phyloP scores from a whole-genome alignment of 2,329 filamentous ascomycete genomes.

The Graphilbum sp. region DNA sequence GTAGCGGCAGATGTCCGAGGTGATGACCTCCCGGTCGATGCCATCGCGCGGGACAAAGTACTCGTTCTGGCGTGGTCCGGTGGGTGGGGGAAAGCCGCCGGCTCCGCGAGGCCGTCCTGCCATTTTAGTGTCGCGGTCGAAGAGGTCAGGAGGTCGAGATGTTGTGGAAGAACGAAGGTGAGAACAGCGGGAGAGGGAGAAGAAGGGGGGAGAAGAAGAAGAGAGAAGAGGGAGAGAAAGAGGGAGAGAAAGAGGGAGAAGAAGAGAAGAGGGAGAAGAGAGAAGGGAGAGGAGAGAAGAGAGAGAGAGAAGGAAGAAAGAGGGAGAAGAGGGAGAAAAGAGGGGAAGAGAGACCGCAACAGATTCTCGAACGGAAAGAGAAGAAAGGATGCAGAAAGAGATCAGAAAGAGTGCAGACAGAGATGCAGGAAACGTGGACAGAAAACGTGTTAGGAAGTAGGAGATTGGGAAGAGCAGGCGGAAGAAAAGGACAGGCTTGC shows the following conservation, averaged over 20 bases:
- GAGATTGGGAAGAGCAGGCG: no score
- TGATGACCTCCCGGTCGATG: constrained; percentile 72
- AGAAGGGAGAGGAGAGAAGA: constrained; percentile 3
- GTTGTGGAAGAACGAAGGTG: neutral
- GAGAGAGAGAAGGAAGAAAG: constrained; percentile 7
- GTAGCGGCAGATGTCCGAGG: constrained; percentile 70
- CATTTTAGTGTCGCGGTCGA: no score
- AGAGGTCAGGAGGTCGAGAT: neutral
- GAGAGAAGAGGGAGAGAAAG: neutral
- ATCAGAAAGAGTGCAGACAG: no score
- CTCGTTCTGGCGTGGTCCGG: constrained; percentile 43
- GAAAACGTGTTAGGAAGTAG: no score
- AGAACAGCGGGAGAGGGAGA: neutral
- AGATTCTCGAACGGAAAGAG: neutral
- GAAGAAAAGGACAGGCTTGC: no score
- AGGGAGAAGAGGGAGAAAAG: constrained; percentile 11
- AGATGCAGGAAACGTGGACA: no score
- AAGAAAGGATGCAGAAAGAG: constrained; percentile 7
- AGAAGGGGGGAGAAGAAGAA: constrained; percentile 1
- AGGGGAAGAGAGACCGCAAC: constrained; percentile 11
- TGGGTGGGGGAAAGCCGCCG: neutral
- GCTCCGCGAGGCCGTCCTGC: neutral
- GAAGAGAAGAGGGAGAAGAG: constrained; percentile 2
- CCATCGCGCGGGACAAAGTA: constrained; percentile 69
- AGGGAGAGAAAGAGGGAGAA: neutral